Evolutionary conservation across 2,329 filamentous ascomycete species (phyloP).

Genomic region (Cryphonectria nitschkei): DNA sequence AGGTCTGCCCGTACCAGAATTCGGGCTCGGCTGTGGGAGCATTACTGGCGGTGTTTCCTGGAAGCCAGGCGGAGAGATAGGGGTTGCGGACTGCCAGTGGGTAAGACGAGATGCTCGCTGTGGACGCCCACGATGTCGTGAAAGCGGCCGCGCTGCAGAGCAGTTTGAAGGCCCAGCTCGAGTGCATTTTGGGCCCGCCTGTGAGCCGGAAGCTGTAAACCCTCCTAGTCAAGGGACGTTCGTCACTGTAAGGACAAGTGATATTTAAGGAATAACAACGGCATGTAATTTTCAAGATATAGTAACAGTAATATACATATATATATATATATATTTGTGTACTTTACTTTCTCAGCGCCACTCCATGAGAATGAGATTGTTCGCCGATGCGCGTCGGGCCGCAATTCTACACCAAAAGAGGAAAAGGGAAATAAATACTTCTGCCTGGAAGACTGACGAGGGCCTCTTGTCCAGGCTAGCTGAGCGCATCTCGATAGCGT

Average conservation of each 20-base stretch:
- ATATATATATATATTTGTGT: not conserved
- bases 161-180: not conserved
- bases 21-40: conserved; percentile 35
- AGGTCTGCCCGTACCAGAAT: conserved; percentile 39
- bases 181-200: not conserved
- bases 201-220: not conserved
- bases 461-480: not conserved
- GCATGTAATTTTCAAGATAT: not conserved
- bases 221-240: too few relatives aligned
- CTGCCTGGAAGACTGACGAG: not conserved
- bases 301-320: not conserved
- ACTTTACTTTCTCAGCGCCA: not conserved
- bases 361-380: not conserved
- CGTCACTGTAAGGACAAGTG: not conserved
- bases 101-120: conserved; percentile 20
- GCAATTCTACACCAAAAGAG: not conserved
- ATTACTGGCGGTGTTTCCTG: conserved; percentile 34
- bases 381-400: not conserved
- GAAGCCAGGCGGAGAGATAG: conserved; percentile 41
- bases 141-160: conserved; percentile 6
- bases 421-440: not conserved
- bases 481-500: not conserved
- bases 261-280: not conserved
- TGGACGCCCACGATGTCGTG: not conserved
- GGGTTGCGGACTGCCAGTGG: conserved; percentile 38